A percentile compares a stretch with the other conserved stretches of the same genome.
These are phyloP conservation scores for Ophiostoma piceae DNA, from an alignment of 2,329 filamentous ascomycete genomes.

Conservation along the genomic window DNA sequence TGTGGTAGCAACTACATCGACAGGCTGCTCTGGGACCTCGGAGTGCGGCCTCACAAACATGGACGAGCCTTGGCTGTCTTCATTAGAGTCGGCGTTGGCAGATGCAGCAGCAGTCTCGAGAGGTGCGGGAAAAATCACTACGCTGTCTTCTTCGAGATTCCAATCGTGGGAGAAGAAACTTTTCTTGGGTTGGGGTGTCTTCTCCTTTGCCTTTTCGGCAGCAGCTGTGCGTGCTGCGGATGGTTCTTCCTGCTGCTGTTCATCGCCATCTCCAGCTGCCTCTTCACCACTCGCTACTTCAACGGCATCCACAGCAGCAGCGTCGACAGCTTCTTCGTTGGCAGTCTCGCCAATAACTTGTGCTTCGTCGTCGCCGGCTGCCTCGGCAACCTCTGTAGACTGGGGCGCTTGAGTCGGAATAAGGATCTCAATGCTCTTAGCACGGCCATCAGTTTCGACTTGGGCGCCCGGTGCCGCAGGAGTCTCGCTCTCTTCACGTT, in stretches of 20 bases:
- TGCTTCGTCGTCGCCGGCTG: neutral
- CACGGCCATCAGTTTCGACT: neutral
- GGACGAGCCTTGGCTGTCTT: neutral
- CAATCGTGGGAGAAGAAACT: neutral
- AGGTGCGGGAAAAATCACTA: neutral
- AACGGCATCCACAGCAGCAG: neutral
- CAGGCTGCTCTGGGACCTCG: neutral
- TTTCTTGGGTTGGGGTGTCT: neutral
- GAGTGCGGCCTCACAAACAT: neutral
- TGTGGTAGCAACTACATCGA: neutral
- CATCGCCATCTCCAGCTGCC: neutral
- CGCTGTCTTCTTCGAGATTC: neutral
- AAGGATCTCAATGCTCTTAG: neutral
- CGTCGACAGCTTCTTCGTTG: neutral
- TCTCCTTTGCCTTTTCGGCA: neutral
- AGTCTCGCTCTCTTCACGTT: neutral
- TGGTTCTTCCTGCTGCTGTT: no score
- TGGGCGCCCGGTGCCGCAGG: no score
- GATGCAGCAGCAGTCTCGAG: neutral
- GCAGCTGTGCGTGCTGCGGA: neutral
- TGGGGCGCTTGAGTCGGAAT: neutral
- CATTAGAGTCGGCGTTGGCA: neutral
- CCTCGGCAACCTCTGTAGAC: neutral
- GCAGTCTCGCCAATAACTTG: neutral
- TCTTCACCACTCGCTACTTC: neutral